These are phyloP conservation scores for Omphalea diandra DNA, from an alignment of 441 rosid species.

Conservation along the genomic window DNA sequence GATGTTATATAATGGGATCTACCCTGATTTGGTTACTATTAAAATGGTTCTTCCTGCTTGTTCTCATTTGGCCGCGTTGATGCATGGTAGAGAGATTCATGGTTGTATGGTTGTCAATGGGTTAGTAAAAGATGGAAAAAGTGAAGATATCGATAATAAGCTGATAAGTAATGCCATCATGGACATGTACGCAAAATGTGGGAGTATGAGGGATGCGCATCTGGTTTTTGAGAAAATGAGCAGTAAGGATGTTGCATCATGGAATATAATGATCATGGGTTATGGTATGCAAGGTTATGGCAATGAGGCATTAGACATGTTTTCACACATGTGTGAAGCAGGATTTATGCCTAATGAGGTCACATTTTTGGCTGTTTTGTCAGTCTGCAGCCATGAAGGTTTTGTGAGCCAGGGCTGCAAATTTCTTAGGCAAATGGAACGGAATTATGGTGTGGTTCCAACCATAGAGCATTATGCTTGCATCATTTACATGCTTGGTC, in stretches of 20 bases:
- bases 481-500: conserved; percentile 63
- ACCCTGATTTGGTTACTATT: conserved; percentile 53
- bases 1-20: conserved; percentile 43
- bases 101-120: conserved; percentile 41
- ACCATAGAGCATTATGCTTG: conserved; percentile 58
- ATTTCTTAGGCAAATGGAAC: conserved; percentile 43
- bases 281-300: conserved; percentile 57
- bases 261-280: conserved; percentile 64
- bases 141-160: conserved; percentile 24
- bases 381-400: conserved; percentile 68
- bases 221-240: conserved; percentile 43
- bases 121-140: conserved; percentile 29
- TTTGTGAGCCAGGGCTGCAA: conserved; percentile 41
- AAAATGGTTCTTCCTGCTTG: conserved; percentile 55
- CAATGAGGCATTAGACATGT: conserved; percentile 47
- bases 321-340: conserved; percentile 39
- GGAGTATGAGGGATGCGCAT: conserved; percentile 53
- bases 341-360: conserved; percentile 45
- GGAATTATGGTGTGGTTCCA: conserved; percentile 40
- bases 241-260: conserved; percentile 53
- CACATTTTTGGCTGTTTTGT: conserved; percentile 51
- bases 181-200: conserved; percentile 67
- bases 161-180: conserved; percentile 45
- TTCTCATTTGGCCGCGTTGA: conserved; percentile 53
- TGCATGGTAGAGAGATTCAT: conserved; percentile 52